Evolutionary conservation across 2,329 filamentous ascomycete species (phyloP), one percentile per base, ranked within the genome.

Genomic region (Ciborinia camelliae): DNA sequence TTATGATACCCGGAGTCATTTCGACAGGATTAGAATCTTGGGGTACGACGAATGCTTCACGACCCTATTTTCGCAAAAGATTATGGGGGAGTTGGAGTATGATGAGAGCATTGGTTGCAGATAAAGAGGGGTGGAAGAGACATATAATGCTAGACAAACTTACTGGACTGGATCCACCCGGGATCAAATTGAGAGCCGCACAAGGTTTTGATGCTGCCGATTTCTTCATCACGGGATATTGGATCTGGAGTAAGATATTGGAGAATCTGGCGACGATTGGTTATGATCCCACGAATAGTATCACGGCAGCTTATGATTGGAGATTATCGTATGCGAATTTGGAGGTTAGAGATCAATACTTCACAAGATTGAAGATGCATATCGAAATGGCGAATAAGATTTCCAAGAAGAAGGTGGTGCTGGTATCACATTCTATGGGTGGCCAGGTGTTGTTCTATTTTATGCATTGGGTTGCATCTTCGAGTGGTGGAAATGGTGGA

Each of bases 21-120:
- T 98, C 95, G 0, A 98, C 95, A 0, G 95, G 95, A 1, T 84
- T 99, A 30, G 95, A 99, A 78, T 97, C 92, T 55, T 99, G 95
- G 95, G 92, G 94, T 4, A 98, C 95, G 0, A 87, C 90, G 59
- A 90, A 93, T 73, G 81, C 83, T 50, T 97, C 93, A 9, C 85
- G 92, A 43, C 90, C 89, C 66, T 99, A 98, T 78, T 99, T 99
- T 77, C 84, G 95, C 68, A 97, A 96, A 79, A 84, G 95, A 62
- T 79, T 99, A 58, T 99, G 95, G 95, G 95, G 95, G 5, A 97
- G 92, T 71, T 99, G 96, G 95, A 96, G 86, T 69, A 99, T 99
- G 95, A 97, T 99, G 92, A 86, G 90, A 58, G 94, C 95, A 0
- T 79, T 99, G 69, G 91, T 99, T 1, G 79, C 96, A 73, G 95